Evolutionary conservation across 495 filamentous ascomycete genomes (phyloP).

Genomic region (Aspergillus haitiensis): DNA sequence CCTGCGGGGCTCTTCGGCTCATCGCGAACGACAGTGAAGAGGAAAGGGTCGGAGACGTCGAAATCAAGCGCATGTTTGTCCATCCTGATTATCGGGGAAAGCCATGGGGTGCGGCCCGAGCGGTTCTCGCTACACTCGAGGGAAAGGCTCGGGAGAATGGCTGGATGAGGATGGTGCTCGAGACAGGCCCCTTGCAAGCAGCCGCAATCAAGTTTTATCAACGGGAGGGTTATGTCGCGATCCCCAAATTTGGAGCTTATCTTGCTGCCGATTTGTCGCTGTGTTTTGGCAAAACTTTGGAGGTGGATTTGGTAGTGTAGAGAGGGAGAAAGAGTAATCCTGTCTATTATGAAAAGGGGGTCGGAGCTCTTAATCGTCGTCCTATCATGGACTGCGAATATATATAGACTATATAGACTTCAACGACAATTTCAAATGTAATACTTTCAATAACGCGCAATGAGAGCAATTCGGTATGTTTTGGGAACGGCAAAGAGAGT

Average conservation of each 20-base stretch:
- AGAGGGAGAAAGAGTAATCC: no score
- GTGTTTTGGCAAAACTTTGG: background rate
- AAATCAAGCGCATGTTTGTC: constrained; percentile 3
- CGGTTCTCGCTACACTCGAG: constrained; percentile 1
- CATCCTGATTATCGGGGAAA: background rate
- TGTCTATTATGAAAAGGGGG: no score
- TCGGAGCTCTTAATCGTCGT: no score
- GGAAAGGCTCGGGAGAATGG: background rate
- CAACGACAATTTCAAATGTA: no score
- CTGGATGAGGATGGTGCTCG: constrained; percentile 2
- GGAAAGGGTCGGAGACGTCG: background rate
- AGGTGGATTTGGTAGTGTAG: background rate
- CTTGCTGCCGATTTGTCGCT: background rate
- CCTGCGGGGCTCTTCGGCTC: background rate
- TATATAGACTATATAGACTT: no score
- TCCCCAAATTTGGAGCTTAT: background rate
- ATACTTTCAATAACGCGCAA: no score
- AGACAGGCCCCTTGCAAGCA: background rate
- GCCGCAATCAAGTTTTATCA: constrained; percentile 1
- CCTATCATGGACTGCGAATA: no score
- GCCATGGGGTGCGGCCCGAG: background rate
- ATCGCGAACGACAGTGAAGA: background rate
- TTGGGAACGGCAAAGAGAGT: no score
- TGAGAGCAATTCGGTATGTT: no score
- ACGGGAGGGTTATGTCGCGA: background rate